Percentiles rank a stretch among this genome's conserved stretches.
Conservation (phyloP, 148 eudicot species). For the Persicaria maculosa region DNA sequence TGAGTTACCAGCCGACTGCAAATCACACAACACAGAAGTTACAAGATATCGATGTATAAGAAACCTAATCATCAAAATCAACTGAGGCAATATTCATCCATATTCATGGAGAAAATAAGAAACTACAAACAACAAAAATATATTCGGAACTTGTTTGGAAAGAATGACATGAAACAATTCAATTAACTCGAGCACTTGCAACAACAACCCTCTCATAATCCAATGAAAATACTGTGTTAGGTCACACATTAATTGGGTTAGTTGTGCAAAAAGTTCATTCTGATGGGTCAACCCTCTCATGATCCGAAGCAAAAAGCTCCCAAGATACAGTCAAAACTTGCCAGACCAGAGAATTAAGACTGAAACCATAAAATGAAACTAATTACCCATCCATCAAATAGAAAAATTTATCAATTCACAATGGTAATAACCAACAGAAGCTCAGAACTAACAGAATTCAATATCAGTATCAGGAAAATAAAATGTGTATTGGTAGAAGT, state of each 20-base stretch:
- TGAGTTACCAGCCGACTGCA: conserved; percentile 93
- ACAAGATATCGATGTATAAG: conserved; percentile 10
- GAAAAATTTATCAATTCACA: neutral
- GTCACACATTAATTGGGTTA: no score
- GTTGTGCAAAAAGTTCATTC: neutral
- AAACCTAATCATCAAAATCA: neutral
- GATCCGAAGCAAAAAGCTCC: neutral
- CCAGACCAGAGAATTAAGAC: neutral
- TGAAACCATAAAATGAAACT: neutral
- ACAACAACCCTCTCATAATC: no score
- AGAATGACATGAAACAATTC: neutral
- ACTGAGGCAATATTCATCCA: neutral
- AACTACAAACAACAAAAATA: no score
- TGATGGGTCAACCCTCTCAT: neutral
- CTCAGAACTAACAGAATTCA: neutral
- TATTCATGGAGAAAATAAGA: no score
- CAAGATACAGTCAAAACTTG: neutral
- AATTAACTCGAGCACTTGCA: neutral
- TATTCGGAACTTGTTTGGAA: no score
- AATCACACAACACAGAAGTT: conserved; percentile 35
- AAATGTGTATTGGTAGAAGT: neutral
- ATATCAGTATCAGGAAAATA: neutral
- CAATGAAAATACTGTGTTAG: no score
- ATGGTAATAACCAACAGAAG: neutral
- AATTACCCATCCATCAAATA: neutral